Evolutionary conservation across 2,329 filamentous ascomycete genomes (phyloP).

Genomic region (Tolypocladium album): DNA sequence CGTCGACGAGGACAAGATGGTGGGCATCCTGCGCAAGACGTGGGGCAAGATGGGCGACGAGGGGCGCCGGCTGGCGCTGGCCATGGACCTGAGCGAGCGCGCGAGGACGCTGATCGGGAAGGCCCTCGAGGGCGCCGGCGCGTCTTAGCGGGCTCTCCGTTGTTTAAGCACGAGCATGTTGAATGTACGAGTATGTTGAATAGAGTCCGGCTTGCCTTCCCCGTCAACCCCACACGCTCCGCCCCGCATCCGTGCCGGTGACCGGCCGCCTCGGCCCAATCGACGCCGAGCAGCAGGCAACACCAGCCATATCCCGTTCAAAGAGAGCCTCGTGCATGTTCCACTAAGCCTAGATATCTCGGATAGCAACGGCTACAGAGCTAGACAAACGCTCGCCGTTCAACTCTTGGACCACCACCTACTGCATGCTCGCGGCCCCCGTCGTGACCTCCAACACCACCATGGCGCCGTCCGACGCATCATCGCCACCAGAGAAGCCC

Average conservation of each 20-base stretch:
- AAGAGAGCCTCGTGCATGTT: neutral
- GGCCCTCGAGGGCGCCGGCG: conserved; percentile 33
- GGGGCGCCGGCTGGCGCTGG: conserved; percentile 53
- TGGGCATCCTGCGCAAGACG: conserved; percentile 60
- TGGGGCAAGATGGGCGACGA: conserved; percentile 63
- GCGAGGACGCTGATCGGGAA: conserved; percentile 51
- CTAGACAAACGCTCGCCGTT: neutral
- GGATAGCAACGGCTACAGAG: neutral
- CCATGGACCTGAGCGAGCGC: conserved; percentile 53
- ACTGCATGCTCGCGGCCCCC: neutral
- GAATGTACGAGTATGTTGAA: too few species aligned
- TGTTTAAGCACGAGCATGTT: too few species aligned
- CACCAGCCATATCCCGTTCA: neutral
- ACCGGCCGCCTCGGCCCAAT: neutral
- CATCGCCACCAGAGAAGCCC: conserved; percentile 1
- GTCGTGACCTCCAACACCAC: neutral
- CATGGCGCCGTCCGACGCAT: neutral
- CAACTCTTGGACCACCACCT: neutral
- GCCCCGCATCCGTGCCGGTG: neutral
- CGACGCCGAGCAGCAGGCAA: neutral
- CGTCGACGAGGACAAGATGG: conserved; percentile 64
- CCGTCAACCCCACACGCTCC: neutral
- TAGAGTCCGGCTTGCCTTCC: neutral
- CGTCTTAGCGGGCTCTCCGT: neutral
- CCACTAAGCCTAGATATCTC: neutral